Evolutionary conservation across 768 basidiomycete genomes (phyloP), one percentile per base, ranked within the genome.

Genomic region (Fistulinella prunicolor): DNA sequence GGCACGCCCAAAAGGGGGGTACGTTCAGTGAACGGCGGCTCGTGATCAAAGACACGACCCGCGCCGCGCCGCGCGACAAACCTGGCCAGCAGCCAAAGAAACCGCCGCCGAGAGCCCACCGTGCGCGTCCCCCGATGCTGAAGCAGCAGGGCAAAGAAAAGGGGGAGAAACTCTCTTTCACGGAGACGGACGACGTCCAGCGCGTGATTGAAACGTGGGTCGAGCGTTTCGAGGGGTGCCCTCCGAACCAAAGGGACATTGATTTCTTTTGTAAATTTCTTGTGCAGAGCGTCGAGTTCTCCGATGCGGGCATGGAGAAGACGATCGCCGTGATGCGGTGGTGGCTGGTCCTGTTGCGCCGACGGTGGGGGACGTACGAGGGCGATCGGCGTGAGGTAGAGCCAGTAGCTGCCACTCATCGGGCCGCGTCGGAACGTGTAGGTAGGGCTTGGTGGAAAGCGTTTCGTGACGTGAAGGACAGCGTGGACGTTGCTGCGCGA

Each of bases 381-480:
- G 56, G 67, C 47, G 66, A 60, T 48, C 68, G 26, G 73, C 71
- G 35, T 66, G 64, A 20, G 65, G 70, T 35, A 66, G 30, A 14
- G 7, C 7, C 6, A 6, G 13, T 4, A 32, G 13, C 65, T 40
- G 50, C 32, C 4, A 26, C 60, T 61, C 22, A 59, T 63, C 64
- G 50, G 54, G 54, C 51, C 64, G 69, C 70, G 61, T 67, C 69
- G 29, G 62, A 70, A 41, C 46, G 35, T 12, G 73, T 86, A 36
- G 89, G 83, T 2, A 73, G 73, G 60, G 80, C 80, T 32, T 94
- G 92, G 93, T 94, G 91, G 92, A 73, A 68, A 42, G 79, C 85
- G 7, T 94, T 89, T 69, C 70, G 78, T 49, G 77, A 78, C 24
- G 82, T 90, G 3, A 89, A 85, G 69, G 70, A 58, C 12, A 74